These are phyloP conservation scores for Arxiozyma heterogenica DNA, from an alignment of 1,139 yeast genomes.

Conservation along the genomic window DNA sequence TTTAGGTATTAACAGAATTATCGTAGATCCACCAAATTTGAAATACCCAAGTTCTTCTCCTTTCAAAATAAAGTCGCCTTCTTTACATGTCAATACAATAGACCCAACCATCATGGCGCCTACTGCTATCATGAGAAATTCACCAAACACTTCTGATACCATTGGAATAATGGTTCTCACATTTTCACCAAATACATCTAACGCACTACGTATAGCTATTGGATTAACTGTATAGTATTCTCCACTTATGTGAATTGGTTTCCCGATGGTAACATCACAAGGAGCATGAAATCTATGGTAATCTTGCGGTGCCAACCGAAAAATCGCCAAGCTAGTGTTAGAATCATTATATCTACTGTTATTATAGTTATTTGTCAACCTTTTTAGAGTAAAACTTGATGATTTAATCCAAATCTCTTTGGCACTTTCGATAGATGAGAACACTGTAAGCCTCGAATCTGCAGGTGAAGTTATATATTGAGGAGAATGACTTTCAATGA, in stretches of 20 bases:
- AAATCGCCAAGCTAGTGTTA: slow-evolving; percentile 52
- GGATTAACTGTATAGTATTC: slow-evolving; percentile 96
- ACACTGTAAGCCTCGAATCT: slow-evolving; percentile 77
- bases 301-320: slow-evolving; percentile 92
- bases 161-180: slow-evolving; percentile 71
- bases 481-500: slow-evolving; percentile 49
- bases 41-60: slow-evolving; percentile 90
- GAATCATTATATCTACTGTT: slow-evolving; percentile 46
- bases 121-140: slow-evolving; percentile 67
- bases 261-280: slow-evolving; percentile 61
- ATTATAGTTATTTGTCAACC: slow-evolving; percentile 42
- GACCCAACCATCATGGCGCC: slow-evolving; percentile 99
- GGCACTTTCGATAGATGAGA: slow-evolving; percentile 52
- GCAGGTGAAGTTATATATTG: slow-evolving; percentile 69
- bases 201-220: slow-evolving; percentile 81
- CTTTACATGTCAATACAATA: slow-evolving; percentile 59
- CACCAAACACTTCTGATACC: slow-evolving; percentile 64
- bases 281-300: slow-evolving; percentile 92
- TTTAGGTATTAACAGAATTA: slow-evolving; percentile 48
- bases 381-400: slow-evolving; percentile 56
- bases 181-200: slow-evolving; percentile 92
- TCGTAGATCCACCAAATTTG: slow-evolving; percentile 92
- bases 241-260: slow-evolving; percentile 65
- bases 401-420: slow-evolving; percentile 89
- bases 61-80: slow-evolving; percentile 49